A percentile compares a stretch with the other conserved stretches of the same genome.
Evolutionary conservation across 352 stramenopile genomes (phyloP).

Genomic region (Peronospora belbahrii): DNA sequence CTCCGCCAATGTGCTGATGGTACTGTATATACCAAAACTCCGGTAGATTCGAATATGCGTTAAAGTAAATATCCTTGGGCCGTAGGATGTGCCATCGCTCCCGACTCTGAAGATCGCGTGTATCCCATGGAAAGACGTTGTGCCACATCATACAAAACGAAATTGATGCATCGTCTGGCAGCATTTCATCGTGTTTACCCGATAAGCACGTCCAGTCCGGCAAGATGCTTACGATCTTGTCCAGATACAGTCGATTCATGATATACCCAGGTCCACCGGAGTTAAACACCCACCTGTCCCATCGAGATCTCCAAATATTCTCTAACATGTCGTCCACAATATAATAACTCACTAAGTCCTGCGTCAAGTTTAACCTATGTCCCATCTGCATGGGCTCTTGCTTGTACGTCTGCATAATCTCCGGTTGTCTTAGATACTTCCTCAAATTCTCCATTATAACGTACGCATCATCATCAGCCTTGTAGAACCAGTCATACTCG

Average conservation of each 20-base stretch:
- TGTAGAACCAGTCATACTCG: conserved; percentile 85
- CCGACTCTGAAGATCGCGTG: conserved; percentile 50
- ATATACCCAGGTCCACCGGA: conserved; percentile 65
- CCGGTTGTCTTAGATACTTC: conserved; percentile 45
- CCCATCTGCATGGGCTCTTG: conserved; percentile 71
- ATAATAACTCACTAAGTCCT: conserved; percentile 68
- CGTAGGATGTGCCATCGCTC: conserved; percentile 76
- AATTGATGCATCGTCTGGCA: conserved; percentile 72
- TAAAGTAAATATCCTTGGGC: conserved; percentile 59
- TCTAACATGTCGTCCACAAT: conserved; percentile 59
- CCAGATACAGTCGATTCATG: conserved; percentile 73
- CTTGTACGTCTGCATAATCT: conserved; percentile 52
- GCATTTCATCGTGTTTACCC: conserved; percentile 56
- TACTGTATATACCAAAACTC: conserved; percentile 74
- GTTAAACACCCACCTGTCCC: conserved; percentile 74
- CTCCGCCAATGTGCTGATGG: conserved; percentile 57
- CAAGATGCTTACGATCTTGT: conserved; percentile 55
- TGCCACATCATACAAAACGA: conserved; percentile 86
- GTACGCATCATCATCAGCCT: conserved; percentile 76
- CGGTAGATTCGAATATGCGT: conserved; percentile 34
- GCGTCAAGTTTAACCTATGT: conserved; percentile 69
- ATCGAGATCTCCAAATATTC: conserved; percentile 42
- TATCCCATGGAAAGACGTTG: conserved; percentile 63
- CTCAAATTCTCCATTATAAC: conserved; percentile 76
- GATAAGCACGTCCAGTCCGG: conserved; percentile 54